A percentile compares a stretch with the other conserved stretches of the same genome.
Conservation (phyloP, 2,329 filamentous ascomycete genomes). For the Triangularia setosa region DNA sequence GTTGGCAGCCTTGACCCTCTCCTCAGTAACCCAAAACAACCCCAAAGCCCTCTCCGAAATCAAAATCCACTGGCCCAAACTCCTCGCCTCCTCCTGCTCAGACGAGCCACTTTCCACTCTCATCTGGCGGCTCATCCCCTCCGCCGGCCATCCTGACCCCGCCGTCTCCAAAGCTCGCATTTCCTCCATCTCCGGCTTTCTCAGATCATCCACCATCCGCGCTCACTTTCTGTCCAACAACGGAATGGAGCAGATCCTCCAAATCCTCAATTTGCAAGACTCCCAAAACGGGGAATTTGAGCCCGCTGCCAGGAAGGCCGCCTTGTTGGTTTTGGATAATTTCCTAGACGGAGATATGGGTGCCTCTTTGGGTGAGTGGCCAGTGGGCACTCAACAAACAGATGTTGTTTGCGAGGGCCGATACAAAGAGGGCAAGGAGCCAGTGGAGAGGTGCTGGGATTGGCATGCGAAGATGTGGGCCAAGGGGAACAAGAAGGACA, state of each 20-base stretch:
- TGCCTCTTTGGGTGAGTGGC: constrained; percentile 55
- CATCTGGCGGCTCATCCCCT: constrained; percentile 29
- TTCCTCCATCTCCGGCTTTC: constrained; percentile 51
- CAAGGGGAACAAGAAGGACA: constrained; percentile 35
- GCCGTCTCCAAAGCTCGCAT: constrained; percentile 39
- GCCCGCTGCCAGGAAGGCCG: constrained; percentile 50
- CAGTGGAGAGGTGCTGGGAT: constrained; percentile 52
- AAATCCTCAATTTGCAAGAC: constrained; percentile 36
- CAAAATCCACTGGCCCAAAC: constrained; percentile 42
- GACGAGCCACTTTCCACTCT: constrained; percentile 41
- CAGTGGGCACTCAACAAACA: constrained; percentile 34
- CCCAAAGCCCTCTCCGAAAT: constrained; percentile 54
- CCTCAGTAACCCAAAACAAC: constrained; percentile 61
- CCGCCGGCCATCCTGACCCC: constrained; percentile 13
- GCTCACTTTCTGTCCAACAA: constrained; percentile 50
- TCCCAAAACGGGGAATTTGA: constrained; percentile 41
- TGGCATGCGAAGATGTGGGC: constrained; percentile 44
- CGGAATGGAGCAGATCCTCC: constrained; percentile 54
- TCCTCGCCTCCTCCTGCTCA: constrained; percentile 34
- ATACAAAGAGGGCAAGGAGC: constrained; percentile 24
- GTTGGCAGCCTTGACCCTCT: constrained; percentile 54
- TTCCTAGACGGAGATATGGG: constrained; percentile 66
- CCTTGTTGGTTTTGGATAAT: constrained; percentile 57
- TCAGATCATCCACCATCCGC: constrained; percentile 51
- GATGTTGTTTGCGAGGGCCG: constrained; percentile 35